Evolutionary conservation across 1,284 basidiomycete species (phyloP).

Genomic region (Irpex rosettiformis): DNA sequence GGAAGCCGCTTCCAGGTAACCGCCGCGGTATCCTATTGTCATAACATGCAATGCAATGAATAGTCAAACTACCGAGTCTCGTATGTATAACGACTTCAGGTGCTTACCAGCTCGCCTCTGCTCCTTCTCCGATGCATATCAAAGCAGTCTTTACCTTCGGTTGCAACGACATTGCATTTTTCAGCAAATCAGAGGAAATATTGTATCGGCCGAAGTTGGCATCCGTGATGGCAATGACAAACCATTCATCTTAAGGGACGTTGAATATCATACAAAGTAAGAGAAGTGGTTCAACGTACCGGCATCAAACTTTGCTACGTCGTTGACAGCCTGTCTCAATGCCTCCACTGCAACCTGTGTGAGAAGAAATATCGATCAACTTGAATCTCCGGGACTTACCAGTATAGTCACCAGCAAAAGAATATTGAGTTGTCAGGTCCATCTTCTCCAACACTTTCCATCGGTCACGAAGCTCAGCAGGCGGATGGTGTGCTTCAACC

Average conservation of each 20-base stretch:
- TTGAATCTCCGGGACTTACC: constrained; percentile 33
- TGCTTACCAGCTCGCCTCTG: constrained; percentile 58
- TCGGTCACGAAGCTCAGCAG: constrained; percentile 48
- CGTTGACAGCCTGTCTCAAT: constrained; percentile 54
- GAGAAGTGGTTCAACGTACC: constrained; percentile 30
- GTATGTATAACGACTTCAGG: too few relatives aligned
- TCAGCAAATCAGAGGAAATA: constrained; percentile 58
- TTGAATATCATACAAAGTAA: constrained; percentile 1
- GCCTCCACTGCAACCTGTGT: constrained; percentile 54
- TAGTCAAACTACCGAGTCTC: too few relatives aligned
- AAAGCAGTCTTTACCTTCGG: constrained; percentile 63
- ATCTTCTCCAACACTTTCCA: constrained; percentile 70
- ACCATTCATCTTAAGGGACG: constrained; percentile 60
- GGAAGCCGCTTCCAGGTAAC: constrained; percentile 37
- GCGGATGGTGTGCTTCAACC: constrained; percentile 45
- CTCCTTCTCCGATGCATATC: constrained; percentile 68
- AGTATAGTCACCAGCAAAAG: constrained; percentile 64
- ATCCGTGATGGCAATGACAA: constrained; percentile 66
- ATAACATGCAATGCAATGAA: neutral
- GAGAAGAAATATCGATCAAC: constrained; percentile 6
- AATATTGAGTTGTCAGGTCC: constrained; percentile 62
- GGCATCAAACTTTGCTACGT: constrained; percentile 59
- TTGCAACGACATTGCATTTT: constrained; percentile 52
- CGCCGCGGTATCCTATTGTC: constrained; percentile 50
- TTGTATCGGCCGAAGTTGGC: constrained; percentile 63